Base-by-base conservation (phyloP, 1,284 basidiomycete genomes). In the Inonotus hispidus region DNA sequence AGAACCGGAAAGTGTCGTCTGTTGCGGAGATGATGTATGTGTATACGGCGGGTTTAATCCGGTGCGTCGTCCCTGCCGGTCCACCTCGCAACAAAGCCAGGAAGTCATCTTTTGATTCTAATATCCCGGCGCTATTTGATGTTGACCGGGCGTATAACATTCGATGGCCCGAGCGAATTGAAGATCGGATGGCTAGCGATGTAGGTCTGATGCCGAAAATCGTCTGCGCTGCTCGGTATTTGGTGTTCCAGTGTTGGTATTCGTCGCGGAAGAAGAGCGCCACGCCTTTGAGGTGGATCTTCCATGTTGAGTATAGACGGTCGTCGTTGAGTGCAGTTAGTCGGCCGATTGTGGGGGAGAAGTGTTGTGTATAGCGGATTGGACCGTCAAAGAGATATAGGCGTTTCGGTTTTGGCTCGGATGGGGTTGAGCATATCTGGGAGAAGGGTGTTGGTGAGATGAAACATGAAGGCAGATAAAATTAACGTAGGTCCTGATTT, bases 221-320 rank as follows among this genome's bases (percentile, higher is more conserved):
- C 55, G 75, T 75, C 68, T 88, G 84, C 1, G 88, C 88, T 16
- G 86, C 82, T 66, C 78, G 81, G 75, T 90, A 88, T 21, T 79
- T 66, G 59, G 65, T 72, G 69, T 87, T 88, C 88, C 87, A 90
- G 27, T 71, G 74, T 68, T 90, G 88, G 56, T 79, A 71, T n/a
- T 67, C 71, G 67, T 85, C 79, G 2, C 80, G 76, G 68, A 90
- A 87, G 73, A 82, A 82, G 7, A 78, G 69, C 1, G 76, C 79
- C 2, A 90, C 73, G 35, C 82, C 85, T 60, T 78, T 78, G 70
- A 90, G 75, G 68, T 83, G 87, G 64, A 90, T 79, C 70, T 90
- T 90, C 88, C 88, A 91, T 1, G 88, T 91, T 27, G 85, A 85
- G 71, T 90, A 90, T n/a, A 90, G 75, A 0, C 87, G 82, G 0